Evolutionary conservation across 768 basidiomycete genomes (phyloP).

Genomic region (Mycena epipterygia): DNA sequence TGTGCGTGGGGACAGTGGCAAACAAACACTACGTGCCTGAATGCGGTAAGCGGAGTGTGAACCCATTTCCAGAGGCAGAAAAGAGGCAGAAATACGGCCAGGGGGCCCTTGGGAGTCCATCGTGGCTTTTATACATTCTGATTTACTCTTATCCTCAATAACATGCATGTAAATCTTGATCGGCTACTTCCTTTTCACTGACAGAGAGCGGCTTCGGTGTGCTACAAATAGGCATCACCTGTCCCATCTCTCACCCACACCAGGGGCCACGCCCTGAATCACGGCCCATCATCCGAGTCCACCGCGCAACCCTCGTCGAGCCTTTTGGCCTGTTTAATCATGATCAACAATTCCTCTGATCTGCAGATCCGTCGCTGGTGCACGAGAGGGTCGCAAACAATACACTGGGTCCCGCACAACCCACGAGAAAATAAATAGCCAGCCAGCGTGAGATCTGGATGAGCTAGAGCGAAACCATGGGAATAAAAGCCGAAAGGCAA

Average conservation of each 20-base stretch:
- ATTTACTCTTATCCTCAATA: conserved; percentile 19
- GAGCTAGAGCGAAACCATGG: neutral
- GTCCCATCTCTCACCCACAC: neutral
- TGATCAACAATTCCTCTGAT: neutral
- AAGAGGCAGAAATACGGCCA: neutral
- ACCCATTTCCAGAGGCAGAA: neutral
- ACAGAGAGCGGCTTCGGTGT: conserved; percentile 34
- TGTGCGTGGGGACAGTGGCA: neutral
- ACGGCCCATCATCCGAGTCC: neutral
- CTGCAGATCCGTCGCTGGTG: neutral
- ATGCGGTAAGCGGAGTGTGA: conserved; percentile 20
- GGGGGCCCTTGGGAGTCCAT: neutral
- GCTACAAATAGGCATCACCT: conserved; percentile 34
- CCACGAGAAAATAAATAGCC: neutral
- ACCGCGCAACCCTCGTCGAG: too few species aligned
- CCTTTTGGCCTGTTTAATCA: neutral
- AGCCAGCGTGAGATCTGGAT: neutral
- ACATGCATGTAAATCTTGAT: conserved; percentile 30
- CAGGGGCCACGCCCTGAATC: conserved; percentile 16
- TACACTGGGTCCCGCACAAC: too few species aligned
- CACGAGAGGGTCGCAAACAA: too few species aligned
- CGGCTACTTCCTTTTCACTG: conserved; percentile 30
- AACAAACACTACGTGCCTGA: conserved; percentile 19
- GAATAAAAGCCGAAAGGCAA: neutral
- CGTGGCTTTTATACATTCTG: conserved; percentile 2